A percentile compares a stretch with the other conserved stretches of the same genome.
phyloP scores from a whole-genome alignment of 2,329 filamentous ascomycete species.

The Albophoma yamanashiensis region DNA sequence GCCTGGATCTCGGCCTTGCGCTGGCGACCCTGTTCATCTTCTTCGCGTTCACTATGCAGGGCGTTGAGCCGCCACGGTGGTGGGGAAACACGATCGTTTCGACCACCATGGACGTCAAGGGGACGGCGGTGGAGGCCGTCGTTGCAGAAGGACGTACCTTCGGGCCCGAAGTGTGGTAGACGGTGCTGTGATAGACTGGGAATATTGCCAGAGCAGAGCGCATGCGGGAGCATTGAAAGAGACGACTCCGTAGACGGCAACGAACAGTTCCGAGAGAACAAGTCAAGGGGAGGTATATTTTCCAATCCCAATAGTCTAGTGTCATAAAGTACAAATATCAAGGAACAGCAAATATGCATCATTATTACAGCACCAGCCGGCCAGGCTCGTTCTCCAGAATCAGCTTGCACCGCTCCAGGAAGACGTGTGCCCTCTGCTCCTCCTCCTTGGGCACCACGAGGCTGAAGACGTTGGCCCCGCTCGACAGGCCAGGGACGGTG shows the following conservation, averaged over 20 bases:
- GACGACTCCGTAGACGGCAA: background rate
- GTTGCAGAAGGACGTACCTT: constrained; percentile 46
- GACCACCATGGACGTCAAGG: constrained; percentile 50
- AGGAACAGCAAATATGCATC: constrained; percentile 8
- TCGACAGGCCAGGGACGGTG: constrained; percentile 35
- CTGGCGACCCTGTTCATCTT: constrained; percentile 60
- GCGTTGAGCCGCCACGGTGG: constrained; percentile 54
- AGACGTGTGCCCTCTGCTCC: constrained; percentile 69
- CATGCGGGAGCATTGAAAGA: background rate
- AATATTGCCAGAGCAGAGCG: background rate
- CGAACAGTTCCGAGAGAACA: background rate
- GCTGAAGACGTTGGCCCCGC: constrained; percentile 67
- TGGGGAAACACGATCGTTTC: constrained; percentile 54
- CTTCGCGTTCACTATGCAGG: constrained; percentile 54
- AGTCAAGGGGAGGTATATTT: background rate
- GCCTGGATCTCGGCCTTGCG: constrained; percentile 57
- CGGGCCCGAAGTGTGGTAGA: constrained; percentile 45
- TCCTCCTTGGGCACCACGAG: constrained; percentile 70
- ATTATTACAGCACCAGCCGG: constrained; percentile 51
- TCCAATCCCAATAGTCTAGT: constrained; percentile 3
- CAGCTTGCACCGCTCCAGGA: constrained; percentile 77
- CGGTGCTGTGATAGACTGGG: background rate
- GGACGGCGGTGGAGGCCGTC: constrained; percentile 45
- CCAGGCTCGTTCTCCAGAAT: constrained; percentile 75
- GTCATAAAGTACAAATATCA: constrained; percentile 17